Evolutionary conservation across 805 yeast species (phyloP).

Genomic region (Schizosaccharomyces japonicus): DNA sequence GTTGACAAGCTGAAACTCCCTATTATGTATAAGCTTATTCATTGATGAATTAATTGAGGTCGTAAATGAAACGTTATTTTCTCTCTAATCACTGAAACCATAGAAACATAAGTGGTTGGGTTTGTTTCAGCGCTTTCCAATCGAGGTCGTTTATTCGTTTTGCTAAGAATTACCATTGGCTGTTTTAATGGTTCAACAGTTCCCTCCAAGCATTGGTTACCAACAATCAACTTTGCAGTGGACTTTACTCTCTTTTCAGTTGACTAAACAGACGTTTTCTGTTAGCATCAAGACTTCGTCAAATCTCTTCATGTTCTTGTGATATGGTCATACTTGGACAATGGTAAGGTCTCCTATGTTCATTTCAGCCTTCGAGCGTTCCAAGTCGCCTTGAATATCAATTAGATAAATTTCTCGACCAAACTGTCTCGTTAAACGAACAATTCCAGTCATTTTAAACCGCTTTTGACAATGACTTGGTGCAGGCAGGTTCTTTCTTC

Average conservation of each 20-base stretch:
- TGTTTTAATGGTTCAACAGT: neutral
- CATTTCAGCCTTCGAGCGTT: neutral
- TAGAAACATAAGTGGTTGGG: too few species aligned
- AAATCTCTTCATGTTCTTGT: too few species aligned
- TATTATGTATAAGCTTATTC: too few species aligned
- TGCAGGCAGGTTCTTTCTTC: neutral
- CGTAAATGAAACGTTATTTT: neutral
- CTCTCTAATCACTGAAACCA: neutral
- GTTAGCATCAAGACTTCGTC: too few species aligned
- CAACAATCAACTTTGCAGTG: neutral
- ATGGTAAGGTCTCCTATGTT: neutral
- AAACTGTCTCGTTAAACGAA: neutral
- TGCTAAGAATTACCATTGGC: neutral
- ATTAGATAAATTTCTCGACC: neutral
- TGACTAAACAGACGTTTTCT: too few species aligned
- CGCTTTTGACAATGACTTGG: too few species aligned
- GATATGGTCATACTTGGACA: neutral
- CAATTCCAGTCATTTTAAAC: too few species aligned
- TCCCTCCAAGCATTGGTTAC: constrained; percentile 1
- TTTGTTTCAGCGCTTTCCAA: too few species aligned
- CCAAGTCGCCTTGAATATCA: neutral
- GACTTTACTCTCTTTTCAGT: too few species aligned
- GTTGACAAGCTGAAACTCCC: too few species aligned
- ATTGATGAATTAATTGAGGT: too few species aligned
- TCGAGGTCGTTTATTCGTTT: too few species aligned